Evolutionary conservation across 202 grass and related monocot species (phyloP).

Genomic region (Setaria italica): DNA sequence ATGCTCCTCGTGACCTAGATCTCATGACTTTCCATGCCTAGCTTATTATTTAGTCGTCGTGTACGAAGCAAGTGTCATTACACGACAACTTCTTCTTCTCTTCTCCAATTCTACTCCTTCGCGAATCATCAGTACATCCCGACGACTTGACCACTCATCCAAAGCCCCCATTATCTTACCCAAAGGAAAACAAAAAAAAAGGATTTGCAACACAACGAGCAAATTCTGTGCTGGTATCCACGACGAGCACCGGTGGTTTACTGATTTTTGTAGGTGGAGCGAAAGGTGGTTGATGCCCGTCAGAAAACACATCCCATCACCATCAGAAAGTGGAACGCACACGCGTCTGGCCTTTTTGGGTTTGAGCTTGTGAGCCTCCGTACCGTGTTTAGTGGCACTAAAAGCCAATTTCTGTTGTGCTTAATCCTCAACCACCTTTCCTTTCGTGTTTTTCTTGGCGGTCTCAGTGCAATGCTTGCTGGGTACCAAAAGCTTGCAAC

Average conservation of each 20-base stretch:
- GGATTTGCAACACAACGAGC: too few relatives aligned
- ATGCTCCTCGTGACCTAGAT: too few relatives aligned
- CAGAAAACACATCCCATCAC: background rate
- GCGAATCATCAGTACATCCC: background rate
- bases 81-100: background rate
- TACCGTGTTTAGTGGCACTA: slow-evolving; percentile 6
- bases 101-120: background rate
- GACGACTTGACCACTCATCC: background rate
- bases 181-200: background rate
- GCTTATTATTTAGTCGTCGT: background rate
- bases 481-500: slow-evolving; percentile 2
- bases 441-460: background rate
- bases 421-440: background rate
- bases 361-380: background rate
- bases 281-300: background rate
- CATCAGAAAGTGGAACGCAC: background rate
- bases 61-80: background rate
- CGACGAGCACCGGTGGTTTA: background rate
- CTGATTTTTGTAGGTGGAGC: background rate
- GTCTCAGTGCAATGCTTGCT: background rate
- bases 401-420: slow-evolving; percentile 31
- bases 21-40: background rate
- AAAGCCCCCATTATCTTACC: background rate
- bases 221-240: background rate
- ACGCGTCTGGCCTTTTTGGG: background rate